These are phyloP conservation scores for Talaromyces amestolkiae DNA, from an alignment of 2,329 filamentous ascomycete species.

Conservation along the genomic window DNA sequence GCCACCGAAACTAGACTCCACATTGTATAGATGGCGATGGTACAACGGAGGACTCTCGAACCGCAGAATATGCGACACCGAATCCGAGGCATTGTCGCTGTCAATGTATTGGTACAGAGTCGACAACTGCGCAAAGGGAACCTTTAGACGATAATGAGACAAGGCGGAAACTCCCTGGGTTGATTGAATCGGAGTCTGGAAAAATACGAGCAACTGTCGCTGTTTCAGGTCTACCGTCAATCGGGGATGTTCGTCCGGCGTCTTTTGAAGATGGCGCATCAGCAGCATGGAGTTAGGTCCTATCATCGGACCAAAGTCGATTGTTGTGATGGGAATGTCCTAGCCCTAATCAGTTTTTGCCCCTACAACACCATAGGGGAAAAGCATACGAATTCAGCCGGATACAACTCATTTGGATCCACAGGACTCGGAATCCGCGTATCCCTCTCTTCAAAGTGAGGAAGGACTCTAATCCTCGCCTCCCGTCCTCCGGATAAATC, in stretches of 20 bases:
- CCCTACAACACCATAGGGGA: background rate
- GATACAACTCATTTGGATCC: slow-evolving; percentile 32
- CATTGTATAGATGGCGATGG: slow-evolving; percentile 39
- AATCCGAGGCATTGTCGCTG: slow-evolving; percentile 21
- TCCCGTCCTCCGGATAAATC: slow-evolving; percentile 28
- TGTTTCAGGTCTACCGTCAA: slow-evolving; percentile 45
- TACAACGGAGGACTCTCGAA: slow-evolving; percentile 47
- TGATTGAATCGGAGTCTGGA: slow-evolving; percentile 34
- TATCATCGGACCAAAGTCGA: slow-evolving; percentile 64
- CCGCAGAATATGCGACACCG: slow-evolving; percentile 36
- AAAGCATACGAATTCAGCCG: slow-evolving; percentile 36
- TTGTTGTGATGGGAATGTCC: slow-evolving; percentile 43
- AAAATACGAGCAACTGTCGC: slow-evolving; percentile 47
- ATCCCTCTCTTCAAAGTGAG: slow-evolving; percentile 27
- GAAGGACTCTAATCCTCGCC: slow-evolving; percentile 20
- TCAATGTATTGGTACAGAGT: slow-evolving; percentile 35
- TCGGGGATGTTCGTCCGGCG: slow-evolving; percentile 26
- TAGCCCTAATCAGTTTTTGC: slow-evolving; percentile 23
- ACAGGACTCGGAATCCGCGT: slow-evolving; percentile 36
- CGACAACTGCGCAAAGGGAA: slow-evolving; percentile 47
- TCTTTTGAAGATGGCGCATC: slow-evolving; percentile 50
- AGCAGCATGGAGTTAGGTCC: slow-evolving; percentile 57
- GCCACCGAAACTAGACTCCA: slow-evolving; percentile 41
- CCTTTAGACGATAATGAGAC: slow-evolving; percentile 41
- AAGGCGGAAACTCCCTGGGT: background rate